Percentiles rank a stretch among this genome's conserved stretches.
Evolutionary conservation across 257 asterid genomes (phyloP).

Genomic region (Jacaranda mimosifolia): DNA sequence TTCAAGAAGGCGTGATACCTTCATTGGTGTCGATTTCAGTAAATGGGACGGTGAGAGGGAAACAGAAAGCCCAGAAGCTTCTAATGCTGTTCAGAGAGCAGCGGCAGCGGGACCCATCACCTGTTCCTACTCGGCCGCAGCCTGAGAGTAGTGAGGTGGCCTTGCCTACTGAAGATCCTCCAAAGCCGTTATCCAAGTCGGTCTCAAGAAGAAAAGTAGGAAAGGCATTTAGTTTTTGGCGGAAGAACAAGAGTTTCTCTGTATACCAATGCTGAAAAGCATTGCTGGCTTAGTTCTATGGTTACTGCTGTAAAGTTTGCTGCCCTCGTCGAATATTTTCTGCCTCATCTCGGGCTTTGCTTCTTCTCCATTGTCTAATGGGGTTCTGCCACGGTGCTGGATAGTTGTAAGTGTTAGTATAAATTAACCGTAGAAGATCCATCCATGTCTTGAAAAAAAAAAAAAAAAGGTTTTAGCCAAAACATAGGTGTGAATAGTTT

Average conservation of each 20-base stretch:
- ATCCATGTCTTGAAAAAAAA: background rate
- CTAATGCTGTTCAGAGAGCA: conserved; percentile 93
- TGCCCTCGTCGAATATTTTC: background rate
- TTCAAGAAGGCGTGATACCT: conserved; percentile 96
- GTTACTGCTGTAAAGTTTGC: conserved; percentile 35
- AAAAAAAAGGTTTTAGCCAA: conserved; percentile 14
- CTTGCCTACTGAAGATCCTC: conserved; percentile 41
- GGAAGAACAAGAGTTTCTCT: conserved; percentile 80
- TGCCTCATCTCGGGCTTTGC: background rate
- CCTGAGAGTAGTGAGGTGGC: conserved; percentile 46
- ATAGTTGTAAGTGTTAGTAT: conserved; percentile 16
- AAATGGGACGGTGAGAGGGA: conserved; percentile 90
- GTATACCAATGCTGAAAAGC: conserved; percentile 62
- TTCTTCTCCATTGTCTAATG: background rate
- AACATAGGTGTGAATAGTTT: conserved; percentile 48
- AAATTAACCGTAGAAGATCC: conserved; percentile 4
- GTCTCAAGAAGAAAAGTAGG: conserved; percentile 74
- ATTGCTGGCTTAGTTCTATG: background rate
- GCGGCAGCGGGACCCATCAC: conserved; percentile 80
- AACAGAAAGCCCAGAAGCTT: conserved; percentile 97
- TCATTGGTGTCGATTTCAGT: conserved; percentile 89
- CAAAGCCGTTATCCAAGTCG: conserved; percentile 71
- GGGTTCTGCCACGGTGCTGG: background rate
- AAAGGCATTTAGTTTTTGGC: conserved; percentile 68
- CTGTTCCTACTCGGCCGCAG: conserved; percentile 39